Base-by-base conservation (phyloP, 2,329 filamentous ascomycete species). In the Venturiaceae sp. region DNA sequence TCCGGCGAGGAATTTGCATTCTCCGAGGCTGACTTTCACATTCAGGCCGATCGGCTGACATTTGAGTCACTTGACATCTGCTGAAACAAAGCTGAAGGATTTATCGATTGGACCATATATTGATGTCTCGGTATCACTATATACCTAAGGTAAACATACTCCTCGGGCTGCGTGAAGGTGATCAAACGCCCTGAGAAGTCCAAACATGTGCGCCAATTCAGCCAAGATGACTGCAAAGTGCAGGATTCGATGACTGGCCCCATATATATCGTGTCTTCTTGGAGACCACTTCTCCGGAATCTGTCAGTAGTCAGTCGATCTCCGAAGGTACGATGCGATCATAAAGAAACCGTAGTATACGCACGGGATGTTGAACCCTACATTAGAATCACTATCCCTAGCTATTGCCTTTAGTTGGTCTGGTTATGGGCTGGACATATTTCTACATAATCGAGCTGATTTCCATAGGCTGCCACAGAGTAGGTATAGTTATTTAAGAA, bases 381-480 rank as follows among this genome's bases (percentile, higher is more conserved):
- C 58, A 64, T 63, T 2, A 65, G 54, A 23, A 64, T 58, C 9
- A 65, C 58, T n/a, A 63, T 63, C 14, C 62, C 63, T 7, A 65
- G 61, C 32, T 36, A 19, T 23, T 37, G n/a, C 21, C 5, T 28
- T 39, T 46, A 46, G 33, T 16, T 16, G 9, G 36, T 44, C 13
- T 47, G 58, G 47, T 6, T 26, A 14, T 23, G 6, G 19, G 37
- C 5, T 11, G n/a, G 39, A 6, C 37, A 7, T n/a, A 16, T 28
- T 30, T 61, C 21, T 50, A 50, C 44, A 23, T 50, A 63, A 57
- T 65, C 63, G 8, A 63, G 46, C 54, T 64, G 63, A 33, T 61
- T 61, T 5, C 59, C 60, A 23, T 62, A 41, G 14, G 54, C 32
- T 21, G 58, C 57, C 3, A 61, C 52, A 7, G 32, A 34, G 30